Evolutionary conservation across 441 rosid species (phyloP), one percentile per base, ranked within the genome.

Genomic region (Populus hybrid): DNA sequence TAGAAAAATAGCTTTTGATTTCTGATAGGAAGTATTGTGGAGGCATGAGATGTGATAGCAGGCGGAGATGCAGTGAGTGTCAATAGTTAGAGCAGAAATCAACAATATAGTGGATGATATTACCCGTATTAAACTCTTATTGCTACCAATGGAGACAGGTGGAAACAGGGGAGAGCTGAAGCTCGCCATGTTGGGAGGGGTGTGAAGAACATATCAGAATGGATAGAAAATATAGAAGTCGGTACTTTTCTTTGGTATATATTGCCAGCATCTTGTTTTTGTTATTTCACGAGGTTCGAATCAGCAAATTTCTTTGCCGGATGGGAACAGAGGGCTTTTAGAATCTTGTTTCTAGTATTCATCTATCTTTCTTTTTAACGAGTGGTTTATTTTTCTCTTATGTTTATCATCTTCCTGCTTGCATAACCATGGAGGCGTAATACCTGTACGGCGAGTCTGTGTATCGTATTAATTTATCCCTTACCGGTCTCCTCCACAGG

Each of bases 401-500:
- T 40, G 46, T 10, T 40, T 40, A 40, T 40, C 46, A 3, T 10
- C 46, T 40, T 40, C 11, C 46, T 40, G 11, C 46, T 40, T 40
- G 4, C 46, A 40, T 40, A 3, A 40, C 46, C 46, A 40, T 40
- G 12, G 1, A 40, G 14, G 46, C 46, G 14, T 40, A 0, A 10
- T 40, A 10, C 46, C 46, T 10, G 46, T 14, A 10, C 46, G 46
- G 10, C 12, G 46, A 2, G 35, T 26, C 10, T 66, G 69, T 38
- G 20, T 28, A 23, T 3, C 10, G 30, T 24, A 59, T 63, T 16
- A 9, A 6, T 46, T 4, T 8, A 23, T 72, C 34, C 3, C 38
- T 0, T 20, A 11, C 63, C 21, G 7, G 7, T 74, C 38, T 59
- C 72, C 59, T 59, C 71, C 59, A 71, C 88, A 96, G 97, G 99